phyloP scores from a whole-genome alignment of 2,329 filamentous ascomycete species.

The Fusarium pseudocircinatum region DNA sequence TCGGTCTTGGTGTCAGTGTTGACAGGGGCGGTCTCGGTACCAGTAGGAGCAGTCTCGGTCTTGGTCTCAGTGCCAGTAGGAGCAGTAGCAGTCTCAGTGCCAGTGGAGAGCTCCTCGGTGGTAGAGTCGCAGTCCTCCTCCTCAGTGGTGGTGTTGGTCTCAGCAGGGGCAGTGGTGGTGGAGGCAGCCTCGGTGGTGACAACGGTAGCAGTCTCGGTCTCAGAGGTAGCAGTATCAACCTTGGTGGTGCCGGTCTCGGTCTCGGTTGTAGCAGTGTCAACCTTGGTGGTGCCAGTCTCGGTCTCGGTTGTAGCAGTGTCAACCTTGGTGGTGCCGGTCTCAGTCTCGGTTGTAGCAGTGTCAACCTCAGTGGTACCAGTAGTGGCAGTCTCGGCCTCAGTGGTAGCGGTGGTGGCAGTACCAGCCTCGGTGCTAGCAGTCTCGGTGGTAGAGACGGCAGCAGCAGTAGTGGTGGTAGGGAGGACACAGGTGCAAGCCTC shows the following conservation, averaged over 20 bases:
- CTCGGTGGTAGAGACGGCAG: not conserved
- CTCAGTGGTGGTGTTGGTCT: constrained; percentile 14
- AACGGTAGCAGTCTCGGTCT: not conserved
- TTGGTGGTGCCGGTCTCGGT: constrained; percentile 9
- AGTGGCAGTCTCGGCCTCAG: not conserved
- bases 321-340: too few relatives aligned
- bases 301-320: too few relatives aligned
- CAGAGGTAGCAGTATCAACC: constrained; percentile 8
- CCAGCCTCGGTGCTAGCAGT: constrained; percentile 8
- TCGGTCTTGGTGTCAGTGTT: not conserved
- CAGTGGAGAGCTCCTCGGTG: constrained; percentile 5
- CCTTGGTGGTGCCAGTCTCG: too few relatives aligned
- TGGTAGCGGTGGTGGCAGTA: not conserved
- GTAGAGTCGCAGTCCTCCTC: not conserved
- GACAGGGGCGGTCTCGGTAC: not conserved
- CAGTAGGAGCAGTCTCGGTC: not conserved
- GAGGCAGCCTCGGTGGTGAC: not conserved
- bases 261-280: too few relatives aligned
- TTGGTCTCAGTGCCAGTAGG: not conserved
- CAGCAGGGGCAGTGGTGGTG: constrained; percentile 8
- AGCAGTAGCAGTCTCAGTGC: not conserved
- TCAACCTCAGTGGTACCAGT: too few relatives aligned
- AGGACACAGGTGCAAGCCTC: not conserved
- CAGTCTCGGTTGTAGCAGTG: too few relatives aligned
- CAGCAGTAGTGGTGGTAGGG: not conserved